Evolutionary conservation across 768 basidiomycete genomes (phyloP).

Genomic region (Mycena amicta): DNA sequence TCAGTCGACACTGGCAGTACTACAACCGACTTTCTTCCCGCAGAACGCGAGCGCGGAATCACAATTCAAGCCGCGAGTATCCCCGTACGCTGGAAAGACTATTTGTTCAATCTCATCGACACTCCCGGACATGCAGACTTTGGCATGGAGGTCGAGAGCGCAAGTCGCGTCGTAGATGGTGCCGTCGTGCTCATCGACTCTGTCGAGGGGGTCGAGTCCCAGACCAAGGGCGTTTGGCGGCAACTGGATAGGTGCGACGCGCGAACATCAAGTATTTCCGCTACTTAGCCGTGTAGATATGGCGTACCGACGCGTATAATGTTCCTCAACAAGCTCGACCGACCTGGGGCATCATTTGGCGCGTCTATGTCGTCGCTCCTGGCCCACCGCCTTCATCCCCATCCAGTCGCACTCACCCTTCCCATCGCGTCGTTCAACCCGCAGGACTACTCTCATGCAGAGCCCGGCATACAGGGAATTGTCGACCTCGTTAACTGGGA

Average conservation of each 20-base stretch:
- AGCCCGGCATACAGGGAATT: constrained; percentile 83
- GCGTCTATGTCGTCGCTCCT: constrained; percentile 74
- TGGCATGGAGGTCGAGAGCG: constrained; percentile 96
- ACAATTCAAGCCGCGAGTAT: constrained; percentile 93
- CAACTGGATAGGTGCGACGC: constrained; percentile 76
- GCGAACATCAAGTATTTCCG: not conserved
- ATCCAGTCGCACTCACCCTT: constrained; percentile 68
- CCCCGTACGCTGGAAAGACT: constrained; percentile 82
- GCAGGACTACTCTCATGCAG: constrained; percentile 65
- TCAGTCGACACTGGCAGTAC: constrained; percentile 91
- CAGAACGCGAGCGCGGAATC: constrained; percentile 88
- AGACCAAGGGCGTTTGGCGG: constrained; percentile 87
- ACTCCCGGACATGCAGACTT: constrained; percentile 94
- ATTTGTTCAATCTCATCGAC: constrained; percentile 87
- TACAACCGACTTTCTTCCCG: constrained; percentile 87
- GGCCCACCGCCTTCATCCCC: constrained; percentile 73
- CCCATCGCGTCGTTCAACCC: constrained; percentile 80
- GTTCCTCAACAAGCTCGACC: constrained; percentile 87
- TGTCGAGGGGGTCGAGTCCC: constrained; percentile 89
- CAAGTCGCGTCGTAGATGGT: constrained; percentile 87
- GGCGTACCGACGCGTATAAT: constrained; percentile 76
- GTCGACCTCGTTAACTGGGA: constrained; percentile 86
- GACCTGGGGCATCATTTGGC: constrained; percentile 80
- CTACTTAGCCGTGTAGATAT: constrained; percentile 51
- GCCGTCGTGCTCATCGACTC: constrained; percentile 88